Conservation (phyloP, 2,329 filamentous ascomycete genomes). For the Aspergillus brunneoviolaceus region DNA sequence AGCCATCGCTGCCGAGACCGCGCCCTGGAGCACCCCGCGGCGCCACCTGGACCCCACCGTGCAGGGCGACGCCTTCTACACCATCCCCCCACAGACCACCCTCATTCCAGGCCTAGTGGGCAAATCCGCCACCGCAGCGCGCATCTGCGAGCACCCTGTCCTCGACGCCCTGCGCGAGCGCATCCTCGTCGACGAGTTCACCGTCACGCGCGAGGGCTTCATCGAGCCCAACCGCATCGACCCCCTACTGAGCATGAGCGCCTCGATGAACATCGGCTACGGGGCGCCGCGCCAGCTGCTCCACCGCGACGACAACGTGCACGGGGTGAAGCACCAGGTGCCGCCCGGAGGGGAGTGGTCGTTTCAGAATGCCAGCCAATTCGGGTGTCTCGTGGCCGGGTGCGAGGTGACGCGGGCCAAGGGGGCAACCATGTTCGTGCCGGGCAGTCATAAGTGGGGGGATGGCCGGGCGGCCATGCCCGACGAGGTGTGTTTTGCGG, state of each 20-base stretch:
- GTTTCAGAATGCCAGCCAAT: constrained; percentile 21
- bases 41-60: not conserved
- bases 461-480: constrained; percentile 20
- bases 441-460: constrained; percentile 34
- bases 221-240: constrained; percentile 22
- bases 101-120: constrained; percentile 31
- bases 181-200: constrained; percentile 28
- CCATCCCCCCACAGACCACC: constrained; percentile 27
- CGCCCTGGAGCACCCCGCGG: constrained; percentile 10
- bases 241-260: constrained; percentile 30
- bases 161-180: constrained; percentile 24
- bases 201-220: constrained; percentile 22
- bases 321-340: constrained; percentile 25
- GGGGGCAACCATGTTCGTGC: constrained; percentile 36
- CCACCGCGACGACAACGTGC: constrained; percentile 35
- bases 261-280: constrained; percentile 30
- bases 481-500: constrained; percentile 37
- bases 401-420: constrained; percentile 29
- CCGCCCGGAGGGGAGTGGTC: constrained; percentile 1
- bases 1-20: constrained; percentile 24
- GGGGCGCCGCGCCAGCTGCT: constrained; percentile 31
- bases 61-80: constrained; percentile 16
- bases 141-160: constrained; percentile 24
- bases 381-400: constrained; percentile 32
- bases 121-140: constrained; percentile 27